phyloP scores from a whole-genome alignment of 129 eudicot genomes.

The Escallonia rubra region DNA sequence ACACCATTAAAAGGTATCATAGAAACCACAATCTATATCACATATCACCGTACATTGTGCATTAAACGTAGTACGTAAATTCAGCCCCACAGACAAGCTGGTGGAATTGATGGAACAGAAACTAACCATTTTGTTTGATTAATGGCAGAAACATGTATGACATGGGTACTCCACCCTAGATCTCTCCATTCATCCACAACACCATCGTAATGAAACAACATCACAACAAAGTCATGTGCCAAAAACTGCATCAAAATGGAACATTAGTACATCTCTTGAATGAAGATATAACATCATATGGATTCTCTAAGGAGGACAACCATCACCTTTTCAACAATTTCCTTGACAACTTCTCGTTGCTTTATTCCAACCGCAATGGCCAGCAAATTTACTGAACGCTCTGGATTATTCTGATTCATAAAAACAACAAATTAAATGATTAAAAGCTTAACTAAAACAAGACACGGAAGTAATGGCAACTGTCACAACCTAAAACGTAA shows the following conservation, averaged over 20 bases:
- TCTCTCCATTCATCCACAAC: slow-evolving; percentile 70
- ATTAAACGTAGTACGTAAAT: no score
- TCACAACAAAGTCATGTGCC: slow-evolving; percentile 53
- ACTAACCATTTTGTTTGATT: slow-evolving; percentile 84
- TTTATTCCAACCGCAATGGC: slow-evolving; percentile 90
- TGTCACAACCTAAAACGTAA: no score
- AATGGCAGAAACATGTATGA: slow-evolving; percentile 67
- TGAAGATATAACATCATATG: not conserved
- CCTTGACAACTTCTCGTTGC: slow-evolving; percentile 60
- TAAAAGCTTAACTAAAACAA: no score
- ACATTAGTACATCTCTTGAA: not conserved
- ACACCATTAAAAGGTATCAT: not conserved
- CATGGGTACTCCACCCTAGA: slow-evolving; percentile 55
- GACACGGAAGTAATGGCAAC: no score
- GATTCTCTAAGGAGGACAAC: not conserved
- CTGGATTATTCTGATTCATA: slow-evolving; percentile 30
- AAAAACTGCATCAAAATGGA: slow-evolving; percentile 53
- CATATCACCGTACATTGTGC: no score
- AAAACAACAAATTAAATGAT: no score
- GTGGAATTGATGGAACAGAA: not conserved
- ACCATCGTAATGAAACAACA: slow-evolving; percentile 87
- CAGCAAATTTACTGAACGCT: slow-evolving; percentile 44
- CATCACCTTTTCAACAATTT: slow-evolving; percentile 63
- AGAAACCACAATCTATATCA: not conserved
- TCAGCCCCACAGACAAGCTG: no score